Evolutionary conservation across 805 yeast genomes (phyloP).

Genomic region (Kluyveromyces siamensis): DNA sequence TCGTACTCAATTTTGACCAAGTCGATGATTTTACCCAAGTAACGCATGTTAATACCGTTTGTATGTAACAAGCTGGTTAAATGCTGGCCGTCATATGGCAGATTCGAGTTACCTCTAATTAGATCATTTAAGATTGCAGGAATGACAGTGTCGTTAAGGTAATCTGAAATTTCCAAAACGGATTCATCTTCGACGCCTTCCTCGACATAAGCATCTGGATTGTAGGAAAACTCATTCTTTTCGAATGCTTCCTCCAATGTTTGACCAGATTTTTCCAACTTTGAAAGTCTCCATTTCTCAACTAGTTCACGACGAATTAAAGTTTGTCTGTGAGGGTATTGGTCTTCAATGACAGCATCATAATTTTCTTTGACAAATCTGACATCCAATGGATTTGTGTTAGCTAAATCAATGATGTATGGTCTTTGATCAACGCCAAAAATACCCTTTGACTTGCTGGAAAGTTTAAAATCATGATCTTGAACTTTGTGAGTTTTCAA

Average conservation of each 20-base stretch:
- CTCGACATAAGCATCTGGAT: slow-evolving; percentile 67
- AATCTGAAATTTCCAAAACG: slow-evolving; percentile 62
- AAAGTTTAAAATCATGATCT: slow-evolving; percentile 45
- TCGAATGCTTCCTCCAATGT: slow-evolving; percentile 29
- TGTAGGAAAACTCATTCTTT: slow-evolving; percentile 46
- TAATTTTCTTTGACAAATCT: slow-evolving; percentile 56
- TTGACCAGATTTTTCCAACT: slow-evolving; percentile 35
- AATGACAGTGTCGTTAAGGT: slow-evolving; percentile 48
- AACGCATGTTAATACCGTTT: slow-evolving; percentile 82
- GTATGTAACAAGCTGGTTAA: slow-evolving; percentile 61
- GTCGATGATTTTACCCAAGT: slow-evolving; percentile 49
- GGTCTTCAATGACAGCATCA: slow-evolving; percentile 30
- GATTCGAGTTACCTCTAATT: slow-evolving; percentile 34
- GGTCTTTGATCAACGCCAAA: slow-evolving; percentile 76
- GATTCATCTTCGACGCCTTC: slow-evolving; percentile 33
- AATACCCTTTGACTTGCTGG: slow-evolving; percentile 79
- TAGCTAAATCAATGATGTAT: slow-evolving; percentile 75
- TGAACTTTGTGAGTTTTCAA: slow-evolving; percentile 58
- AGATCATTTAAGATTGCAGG: slow-evolving; percentile 48
- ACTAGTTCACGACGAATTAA: slow-evolving; percentile 81
- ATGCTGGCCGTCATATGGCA: slow-evolving; percentile 79
- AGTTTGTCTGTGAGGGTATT: slow-evolving; percentile 76
- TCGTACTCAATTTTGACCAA: slow-evolving; percentile 23
- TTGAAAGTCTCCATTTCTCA: slow-evolving; percentile 78
- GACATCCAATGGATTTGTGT: slow-evolving; percentile 79